Evolutionary conservation across 2,329 filamentous ascomycete genomes (phyloP), one percentile per base, ranked within the genome.

Genomic region (Phaeoacremonium minimum): DNA sequence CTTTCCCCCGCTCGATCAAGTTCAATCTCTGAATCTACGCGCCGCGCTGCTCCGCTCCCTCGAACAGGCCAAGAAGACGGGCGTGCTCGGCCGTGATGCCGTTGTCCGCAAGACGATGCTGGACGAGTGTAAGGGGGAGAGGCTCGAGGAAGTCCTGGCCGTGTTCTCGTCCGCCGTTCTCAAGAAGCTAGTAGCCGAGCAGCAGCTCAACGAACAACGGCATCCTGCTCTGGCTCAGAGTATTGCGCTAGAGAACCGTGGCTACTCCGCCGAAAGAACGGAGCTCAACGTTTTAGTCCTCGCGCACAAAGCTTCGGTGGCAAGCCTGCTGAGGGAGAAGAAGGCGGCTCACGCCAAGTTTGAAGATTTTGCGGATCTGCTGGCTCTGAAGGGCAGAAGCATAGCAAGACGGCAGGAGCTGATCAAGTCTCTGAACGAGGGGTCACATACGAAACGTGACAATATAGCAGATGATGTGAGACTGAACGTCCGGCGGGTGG

Each of bases 51-150:
- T 90, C 50, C 79, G 88, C 58, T 80, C 75, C 47, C 77, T 98
- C 36, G 86, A 91, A 45, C 83, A 87, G 35, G 70, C 88, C 41
- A 97, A 97, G 67, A 95, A 94, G 66, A 87, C 80, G 63, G 90
- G 89, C 18, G 69, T 83, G 1, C 69, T 97, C 7, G 87, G 88
- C 4, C 75, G 87, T 33, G 89, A 95, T 52, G 76, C 77, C 0
- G 76, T 94, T 1, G 64, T 97, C 19, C 80, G 93, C 35, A 96
- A 95, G 66, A 95, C 88, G 0, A 95, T 96, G 87, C 69, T 98
- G 35, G 93, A 98, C 55, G 91, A 98, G 50, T 98, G 93, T 64
- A 90, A 85, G 47, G 91, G 91, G 6, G 89, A 95, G 37, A 83
- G 87, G 45, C 77, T 97, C 37, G 89, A 90, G 55, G 93, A 98